A percentile compares a stretch with the other conserved stretches of the same genome.
phyloP scores from a whole-genome alignment of 148 eudicot species.

The Persicaria maculosa region DNA sequence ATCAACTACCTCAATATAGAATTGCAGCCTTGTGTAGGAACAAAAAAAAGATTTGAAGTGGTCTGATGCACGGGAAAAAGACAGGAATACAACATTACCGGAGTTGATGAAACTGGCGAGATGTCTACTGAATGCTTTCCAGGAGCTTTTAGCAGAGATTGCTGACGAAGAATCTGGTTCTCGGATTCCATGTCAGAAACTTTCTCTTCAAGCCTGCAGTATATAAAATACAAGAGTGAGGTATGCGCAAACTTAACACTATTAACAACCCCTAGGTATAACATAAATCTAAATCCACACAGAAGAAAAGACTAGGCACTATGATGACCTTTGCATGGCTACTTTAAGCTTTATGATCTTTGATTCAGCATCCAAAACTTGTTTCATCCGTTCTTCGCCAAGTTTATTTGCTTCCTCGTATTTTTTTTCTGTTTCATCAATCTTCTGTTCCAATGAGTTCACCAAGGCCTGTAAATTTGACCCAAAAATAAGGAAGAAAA shows the following conservation, averaged over 20 bases:
- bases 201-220: slow-evolving; percentile 74
- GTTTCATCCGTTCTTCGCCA: slow-evolving; percentile 89
- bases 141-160: slow-evolving; percentile 44
- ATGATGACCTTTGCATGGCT: slow-evolving; percentile 71
- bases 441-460: slow-evolving; percentile 69
- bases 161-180: slow-evolving; percentile 68
- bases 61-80: not conserved
- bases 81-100: slow-evolving; percentile 27
- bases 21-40: slow-evolving; percentile 8
- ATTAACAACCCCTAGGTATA: not conserved
- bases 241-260: not conserved
- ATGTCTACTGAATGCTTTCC: slow-evolving; percentile 29
- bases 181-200: slow-evolving; percentile 78
- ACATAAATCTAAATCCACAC: slow-evolving; percentile 1
- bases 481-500: slow-evolving; percentile 1
- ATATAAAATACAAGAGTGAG: slow-evolving; percentile 2
- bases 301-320: slow-evolving; percentile 7
- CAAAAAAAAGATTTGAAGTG: not conserved
- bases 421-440: slow-evolving; percentile 86
- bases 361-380: slow-evolving; percentile 82
- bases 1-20: not conserved
- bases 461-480: slow-evolving; percentile 54
- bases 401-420: slow-evolving; percentile 84
- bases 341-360: slow-evolving; percentile 71
- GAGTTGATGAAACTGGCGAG: slow-evolving; percentile 38